These are phyloP conservation scores for Apiospora koreana DNA, from an alignment of 2,329 filamentous ascomycete genomes.

Conservation along the genomic window DNA sequence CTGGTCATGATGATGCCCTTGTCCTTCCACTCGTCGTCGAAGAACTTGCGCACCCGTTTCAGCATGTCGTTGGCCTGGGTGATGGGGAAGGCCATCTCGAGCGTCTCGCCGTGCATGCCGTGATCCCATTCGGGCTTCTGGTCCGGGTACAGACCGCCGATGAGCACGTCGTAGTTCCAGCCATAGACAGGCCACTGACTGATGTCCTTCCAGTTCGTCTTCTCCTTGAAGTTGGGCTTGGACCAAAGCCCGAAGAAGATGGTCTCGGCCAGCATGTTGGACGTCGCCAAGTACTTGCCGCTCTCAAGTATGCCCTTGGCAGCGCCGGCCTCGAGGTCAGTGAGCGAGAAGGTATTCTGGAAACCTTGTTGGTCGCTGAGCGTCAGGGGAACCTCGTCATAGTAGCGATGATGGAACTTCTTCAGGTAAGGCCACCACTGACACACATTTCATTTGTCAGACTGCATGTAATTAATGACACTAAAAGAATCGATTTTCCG, in stretches of 20 bases:
- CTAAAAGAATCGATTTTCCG: background rate
- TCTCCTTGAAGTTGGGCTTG: constrained; percentile 54
- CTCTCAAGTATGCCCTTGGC: constrained; percentile 45
- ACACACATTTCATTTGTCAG: constrained; percentile 7
- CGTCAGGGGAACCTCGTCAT: constrained; percentile 44
- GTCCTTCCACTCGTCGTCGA: constrained; percentile 48
- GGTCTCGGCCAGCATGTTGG: constrained; percentile 50
- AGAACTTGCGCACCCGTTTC: constrained; percentile 47
- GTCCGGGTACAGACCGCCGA: constrained; percentile 50
- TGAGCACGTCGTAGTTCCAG: constrained; percentile 55
- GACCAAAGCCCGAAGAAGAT: constrained; percentile 51
- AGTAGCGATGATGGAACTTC: constrained; percentile 56
- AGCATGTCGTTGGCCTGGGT: constrained; percentile 50
- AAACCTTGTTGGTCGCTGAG: constrained; percentile 47
- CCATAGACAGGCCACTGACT: constrained; percentile 51
- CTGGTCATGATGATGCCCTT: constrained; percentile 48
- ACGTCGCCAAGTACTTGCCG: constrained; percentile 47
- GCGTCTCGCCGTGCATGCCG: constrained; percentile 46
- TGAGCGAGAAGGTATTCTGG: constrained; percentile 53
- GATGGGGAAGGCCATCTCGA: constrained; percentile 54
- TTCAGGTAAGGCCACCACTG: constrained; percentile 53
- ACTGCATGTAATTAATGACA: background rate
- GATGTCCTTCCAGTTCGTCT: constrained; percentile 45
- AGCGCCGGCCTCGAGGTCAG: constrained; percentile 41
- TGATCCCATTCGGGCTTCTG: constrained; percentile 53